phyloP scores from a whole-genome alignment of 768 basidiomycete species.

The Lanmaoa rubissima region DNA sequence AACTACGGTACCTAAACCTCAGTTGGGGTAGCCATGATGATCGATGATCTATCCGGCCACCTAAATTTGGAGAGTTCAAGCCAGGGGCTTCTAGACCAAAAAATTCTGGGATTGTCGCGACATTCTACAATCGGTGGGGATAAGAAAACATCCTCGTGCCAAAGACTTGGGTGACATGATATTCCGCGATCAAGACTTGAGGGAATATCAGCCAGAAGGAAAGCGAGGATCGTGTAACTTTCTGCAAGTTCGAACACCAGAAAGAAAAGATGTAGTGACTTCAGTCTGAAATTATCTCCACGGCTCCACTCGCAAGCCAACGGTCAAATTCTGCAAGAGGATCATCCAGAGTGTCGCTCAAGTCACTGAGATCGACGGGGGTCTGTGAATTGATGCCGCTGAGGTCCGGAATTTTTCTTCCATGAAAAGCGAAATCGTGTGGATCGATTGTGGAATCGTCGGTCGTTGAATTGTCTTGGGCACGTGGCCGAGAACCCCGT shows the following conservation, averaged over 20 bases:
- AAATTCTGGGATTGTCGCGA: neutral
- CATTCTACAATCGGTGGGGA: neutral
- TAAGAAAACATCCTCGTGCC: neutral
- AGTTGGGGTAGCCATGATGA: neutral
- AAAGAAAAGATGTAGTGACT: neutral
- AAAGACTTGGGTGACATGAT: neutral
- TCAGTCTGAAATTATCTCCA: slow-evolving; percentile 45
- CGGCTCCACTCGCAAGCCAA: slow-evolving; percentile 65
- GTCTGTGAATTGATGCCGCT: neutral
- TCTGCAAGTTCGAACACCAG: neutral
- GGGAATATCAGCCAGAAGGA: neutral
- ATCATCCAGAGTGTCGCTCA: slow-evolving; percentile 33
- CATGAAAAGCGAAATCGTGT: neutral
- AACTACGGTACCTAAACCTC: neutral
- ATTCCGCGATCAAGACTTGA: neutral
- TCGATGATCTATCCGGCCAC: neutral
- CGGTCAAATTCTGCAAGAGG: slow-evolving; percentile 65
- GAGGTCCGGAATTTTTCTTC: neutral
- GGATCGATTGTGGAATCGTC: neutral
- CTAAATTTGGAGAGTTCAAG: neutral
- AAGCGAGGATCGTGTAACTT: neutral
- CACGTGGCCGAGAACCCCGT: neutral
- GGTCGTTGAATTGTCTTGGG: neutral
- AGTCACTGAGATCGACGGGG: neutral
- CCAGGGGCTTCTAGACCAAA: neutral